phyloP scores from a whole-genome alignment of 169 alveolate genomes.

The Perkinsus marinus region DNA sequence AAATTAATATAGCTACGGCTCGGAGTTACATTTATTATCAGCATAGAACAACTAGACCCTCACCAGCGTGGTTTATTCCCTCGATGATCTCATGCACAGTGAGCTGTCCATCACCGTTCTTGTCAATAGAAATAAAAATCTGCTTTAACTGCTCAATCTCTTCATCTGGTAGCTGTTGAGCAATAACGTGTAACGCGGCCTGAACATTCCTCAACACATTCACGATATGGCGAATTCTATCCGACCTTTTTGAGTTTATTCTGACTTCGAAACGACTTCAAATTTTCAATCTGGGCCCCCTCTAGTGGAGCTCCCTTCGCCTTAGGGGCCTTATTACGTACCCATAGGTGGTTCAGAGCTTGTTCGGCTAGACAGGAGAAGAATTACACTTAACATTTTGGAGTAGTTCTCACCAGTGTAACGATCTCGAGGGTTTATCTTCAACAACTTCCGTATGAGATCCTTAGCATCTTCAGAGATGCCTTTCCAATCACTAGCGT shows the following conservation, averaged over 20 bases:
- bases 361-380: conserved; percentile 11
- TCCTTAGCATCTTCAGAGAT: conserved; percentile 69
- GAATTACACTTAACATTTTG: too few species aligned
- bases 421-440: conserved; percentile 15
- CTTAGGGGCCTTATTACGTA: conserved; percentile 16
- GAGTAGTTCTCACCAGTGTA: not conserved
- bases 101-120: conserved; percentile 75
- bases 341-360: conserved; percentile 47
- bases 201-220: too few species aligned
- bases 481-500: conserved; percentile 61
- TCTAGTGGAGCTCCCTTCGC: not conserved
- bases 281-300: not conserved
- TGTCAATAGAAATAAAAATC: conserved; percentile 64
- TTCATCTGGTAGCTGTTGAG: conserved; percentile 61
- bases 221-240: too few species aligned
- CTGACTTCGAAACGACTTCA: not conserved
- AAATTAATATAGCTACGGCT: too few species aligned
- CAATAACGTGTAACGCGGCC: conserved; percentile 76
- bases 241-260: not conserved
- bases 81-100: not conserved
- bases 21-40: too few species aligned
- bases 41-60: not conserved
- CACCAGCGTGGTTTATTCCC: not conserved
- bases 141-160: conserved; percentile 67
- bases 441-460: conserved; percentile 53